A percentile compares a stretch with the other conserved stretches of the same genome.
These are phyloP conservation scores for Cordyceps militaris DNA, from an alignment of 2,329 filamentous ascomycete genomes.

Conservation along the genomic window DNA sequence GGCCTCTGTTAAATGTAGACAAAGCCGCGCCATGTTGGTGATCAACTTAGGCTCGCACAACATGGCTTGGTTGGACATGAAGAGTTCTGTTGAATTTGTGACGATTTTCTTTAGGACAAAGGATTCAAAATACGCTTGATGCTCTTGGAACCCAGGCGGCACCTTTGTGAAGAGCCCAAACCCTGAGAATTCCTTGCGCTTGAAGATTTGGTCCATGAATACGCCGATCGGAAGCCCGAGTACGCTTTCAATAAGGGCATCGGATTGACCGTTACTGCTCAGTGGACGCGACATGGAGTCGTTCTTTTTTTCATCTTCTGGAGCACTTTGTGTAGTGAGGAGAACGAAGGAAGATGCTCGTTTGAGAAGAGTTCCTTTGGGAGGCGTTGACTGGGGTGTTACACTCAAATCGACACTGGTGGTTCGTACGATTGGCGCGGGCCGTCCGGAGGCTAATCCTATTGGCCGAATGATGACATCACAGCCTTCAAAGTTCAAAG, in stretches of 20 bases:
- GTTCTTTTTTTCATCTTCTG: conserved; percentile 41
- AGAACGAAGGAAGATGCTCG: conserved; percentile 89
- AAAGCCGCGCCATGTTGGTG: conserved; percentile 78
- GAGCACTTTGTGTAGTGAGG: conserved; percentile 57
- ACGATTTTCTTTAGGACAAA: conserved; percentile 75
- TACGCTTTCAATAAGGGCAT: conserved; percentile 67
- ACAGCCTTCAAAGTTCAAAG: conserved; percentile 75
- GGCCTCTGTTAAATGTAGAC: conserved; percentile 75
- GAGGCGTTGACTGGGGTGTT: conserved; percentile 39
- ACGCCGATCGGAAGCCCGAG: conserved; percentile 71
- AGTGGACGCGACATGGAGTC: conserved; percentile 39
- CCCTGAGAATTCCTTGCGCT: conserved; percentile 83
- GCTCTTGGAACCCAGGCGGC: conserved; percentile 86
- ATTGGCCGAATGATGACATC: conserved; percentile 78
- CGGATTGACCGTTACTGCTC: conserved; percentile 22
- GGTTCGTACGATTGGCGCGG: conserved; percentile 67
- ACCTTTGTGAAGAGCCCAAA: conserved; percentile 81
- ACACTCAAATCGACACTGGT: conserved; percentile 48
- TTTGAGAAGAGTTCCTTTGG: conserved; percentile 56
- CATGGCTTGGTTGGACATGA: conserved; percentile 64
- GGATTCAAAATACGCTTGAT: conserved; percentile 92
- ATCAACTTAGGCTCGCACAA: conserved; percentile 76
- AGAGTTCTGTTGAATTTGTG: conserved; percentile 58
- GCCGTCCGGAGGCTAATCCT: conserved; percentile 47
- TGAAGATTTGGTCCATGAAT: conserved; percentile 78